A percentile compares a stretch with the other conserved stretches of the same genome.
phyloP scores from a whole-genome alignment of 345 rosid genomes.

The Acer yangbiense region DNA sequence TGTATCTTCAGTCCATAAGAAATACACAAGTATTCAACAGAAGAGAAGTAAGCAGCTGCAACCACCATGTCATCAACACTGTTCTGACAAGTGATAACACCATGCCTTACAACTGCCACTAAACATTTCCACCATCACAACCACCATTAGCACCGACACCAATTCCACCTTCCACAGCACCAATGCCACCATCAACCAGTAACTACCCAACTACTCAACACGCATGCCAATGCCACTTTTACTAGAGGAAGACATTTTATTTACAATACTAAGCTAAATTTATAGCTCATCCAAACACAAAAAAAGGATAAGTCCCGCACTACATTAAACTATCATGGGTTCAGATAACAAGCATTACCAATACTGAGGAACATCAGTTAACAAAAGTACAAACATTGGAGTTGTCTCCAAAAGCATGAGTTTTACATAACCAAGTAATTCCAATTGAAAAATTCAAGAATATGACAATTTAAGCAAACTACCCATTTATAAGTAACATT shows the following conservation, averaged over 20 bases:
- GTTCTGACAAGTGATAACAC: too few relatives aligned
- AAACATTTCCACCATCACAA: background rate
- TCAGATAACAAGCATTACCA: background rate
- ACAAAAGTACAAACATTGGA: background rate
- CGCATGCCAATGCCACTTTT: background rate
- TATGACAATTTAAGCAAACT: background rate
- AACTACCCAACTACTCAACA: background rate
- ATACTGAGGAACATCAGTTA: background rate
- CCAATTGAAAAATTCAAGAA: background rate
- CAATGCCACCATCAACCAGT: background rate
- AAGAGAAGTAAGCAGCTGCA: background rate
- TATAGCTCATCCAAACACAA: background rate
- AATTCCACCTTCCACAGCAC: background rate
- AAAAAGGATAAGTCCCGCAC: background rate
- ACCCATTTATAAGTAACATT: background rate
- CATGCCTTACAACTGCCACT: background rate
- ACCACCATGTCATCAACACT: background rate
- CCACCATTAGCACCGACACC: background rate
- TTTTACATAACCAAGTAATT: background rate
- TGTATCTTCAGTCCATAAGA: too few relatives aligned
- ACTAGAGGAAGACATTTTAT: background rate
- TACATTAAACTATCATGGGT: background rate
- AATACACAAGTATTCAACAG: background rate
- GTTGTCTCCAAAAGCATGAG: background rate
- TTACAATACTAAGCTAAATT: background rate